phyloP scores from a whole-genome alignment of 139 green algal genomes.

The Ettlia oleoabundans region DNA sequence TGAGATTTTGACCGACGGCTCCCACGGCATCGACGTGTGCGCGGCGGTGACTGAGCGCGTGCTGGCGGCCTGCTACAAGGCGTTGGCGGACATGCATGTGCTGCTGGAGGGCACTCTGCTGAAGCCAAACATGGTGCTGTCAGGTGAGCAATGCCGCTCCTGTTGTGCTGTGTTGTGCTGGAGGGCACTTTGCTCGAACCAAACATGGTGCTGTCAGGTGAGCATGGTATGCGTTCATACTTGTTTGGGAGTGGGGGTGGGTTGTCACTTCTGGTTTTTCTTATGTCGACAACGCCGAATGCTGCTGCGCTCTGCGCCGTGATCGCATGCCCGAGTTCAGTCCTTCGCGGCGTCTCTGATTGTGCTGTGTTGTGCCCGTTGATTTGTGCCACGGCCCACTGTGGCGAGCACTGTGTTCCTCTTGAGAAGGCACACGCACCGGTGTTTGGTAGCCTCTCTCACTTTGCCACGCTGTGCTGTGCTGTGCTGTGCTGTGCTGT shows the following conservation, averaged over 20 bases:
- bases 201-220: constrained; percentile 77
- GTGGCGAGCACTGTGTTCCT: no score
- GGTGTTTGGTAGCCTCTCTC: no score
- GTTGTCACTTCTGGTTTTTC: no score
- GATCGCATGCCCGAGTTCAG: no score
- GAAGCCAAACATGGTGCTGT: constrained; percentile 90
- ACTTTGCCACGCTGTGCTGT: no score
- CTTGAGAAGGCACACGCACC: no score
- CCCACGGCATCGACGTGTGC: constrained; percentile 80
- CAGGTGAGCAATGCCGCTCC: constrained; percentile 21
- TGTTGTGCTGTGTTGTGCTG: not conserved
- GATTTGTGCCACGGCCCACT: no score
- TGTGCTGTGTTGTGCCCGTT: no score
- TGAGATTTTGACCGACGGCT: constrained; percentile 82
- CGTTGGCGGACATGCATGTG: constrained; percentile 88
- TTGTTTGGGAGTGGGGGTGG: not conserved
- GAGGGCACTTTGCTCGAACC: constrained; percentile 87
- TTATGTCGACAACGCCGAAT: no score
- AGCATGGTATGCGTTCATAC: not conserved
- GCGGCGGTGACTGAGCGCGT: constrained; percentile 57
- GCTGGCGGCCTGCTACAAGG: constrained; percentile 61
- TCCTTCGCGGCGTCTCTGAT: no score
- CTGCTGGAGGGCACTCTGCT: constrained; percentile 91
- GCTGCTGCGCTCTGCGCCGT: no score
- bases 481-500: not conserved